Conservation (phyloP, 2,329 filamentous ascomycete genomes). For the Aspergillus floridensis region DNA sequence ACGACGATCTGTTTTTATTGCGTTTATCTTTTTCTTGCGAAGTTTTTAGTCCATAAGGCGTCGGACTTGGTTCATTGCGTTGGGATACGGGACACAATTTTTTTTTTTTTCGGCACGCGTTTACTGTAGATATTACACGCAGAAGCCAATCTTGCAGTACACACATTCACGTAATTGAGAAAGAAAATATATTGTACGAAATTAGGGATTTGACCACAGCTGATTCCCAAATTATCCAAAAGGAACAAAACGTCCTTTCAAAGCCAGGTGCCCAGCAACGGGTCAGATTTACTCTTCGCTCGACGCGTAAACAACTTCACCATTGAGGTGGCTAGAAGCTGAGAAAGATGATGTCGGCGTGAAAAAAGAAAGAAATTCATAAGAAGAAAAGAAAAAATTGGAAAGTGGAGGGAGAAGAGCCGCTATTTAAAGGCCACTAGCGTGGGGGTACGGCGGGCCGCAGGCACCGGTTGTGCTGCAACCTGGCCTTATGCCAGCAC, state of each 20-base stretch:
- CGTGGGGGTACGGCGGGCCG: constrained; percentile 31
- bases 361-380: constrained; percentile 28
- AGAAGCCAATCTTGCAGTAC: background rate
- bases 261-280: constrained; percentile 71
- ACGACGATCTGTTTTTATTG: constrained; percentile 47
- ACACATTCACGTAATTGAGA: background rate
- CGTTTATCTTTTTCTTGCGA: constrained; percentile 17
- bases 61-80: constrained; percentile 8
- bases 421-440: constrained; percentile 29
- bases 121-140: constrained; percentile 1
- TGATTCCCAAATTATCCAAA: constrained; percentile 68
- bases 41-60: constrained; percentile 13
- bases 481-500: constrained; percentile 45
- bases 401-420: constrained; percentile 23
- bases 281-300: constrained; percentile 61
- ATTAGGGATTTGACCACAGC: constrained; percentile 59
- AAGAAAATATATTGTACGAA: background rate
- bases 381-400: constrained; percentile 42
- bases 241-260: constrained; percentile 63
- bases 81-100: constrained; percentile 7
- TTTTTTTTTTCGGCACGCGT: background rate
- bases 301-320: constrained; percentile 66
- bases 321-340: constrained; percentile 50
- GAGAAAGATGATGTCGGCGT: constrained; percentile 21
- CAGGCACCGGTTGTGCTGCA: constrained; percentile 42